Base-by-base conservation (phyloP, 2,329 filamentous ascomycete species). In the Alternaria brassicae region DNA sequence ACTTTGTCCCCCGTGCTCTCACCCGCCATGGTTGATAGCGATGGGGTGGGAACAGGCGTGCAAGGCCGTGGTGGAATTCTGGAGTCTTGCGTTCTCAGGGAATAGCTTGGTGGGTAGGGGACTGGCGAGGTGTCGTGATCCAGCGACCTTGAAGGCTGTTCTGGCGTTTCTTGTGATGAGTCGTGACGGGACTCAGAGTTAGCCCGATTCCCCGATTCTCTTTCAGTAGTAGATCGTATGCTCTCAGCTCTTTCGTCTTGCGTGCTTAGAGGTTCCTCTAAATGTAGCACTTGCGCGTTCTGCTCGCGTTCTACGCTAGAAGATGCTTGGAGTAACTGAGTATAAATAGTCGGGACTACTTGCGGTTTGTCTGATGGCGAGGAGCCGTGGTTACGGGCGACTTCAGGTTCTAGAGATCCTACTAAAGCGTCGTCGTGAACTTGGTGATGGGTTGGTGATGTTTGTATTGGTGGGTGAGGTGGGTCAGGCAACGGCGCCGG, bases 141-240 rank as follows among this genome's bases (percentile, higher is more conserved):
- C 25, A 36, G n/a, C 23, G 58, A 59, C 10, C 51, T 51, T 15
- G 34, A 27, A 9, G 30, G 50, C 32, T 32, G 58, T 19, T 69
- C 63, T 40, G 72, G 67, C 4, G 68, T 67, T 34, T 75, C 66
- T 51, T 76, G 73, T 3, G 73, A 76, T 10, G 73, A 74, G 53
- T 75, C 71, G 70, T 73, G 72, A 21, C 73, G 66, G 6, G 72
- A 72, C 30, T 49, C 56, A 36, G 62, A 58, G 23, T 60, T 67
- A 5, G 51, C 45, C 7, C 41, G 45, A 17, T 37, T 34, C 12
- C 40, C 9, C 10, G 10, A 32, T 13, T 57, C 47, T 27, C 61
- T 39, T 48, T 72, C 72, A 23, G 65, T 56, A 0, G 66, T 72
- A 8, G 58, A 55, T 10, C 30, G 52, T 42, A 73, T 63, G 13